These are phyloP conservation scores for Saccharomyces pastorianus DNA, from an alignment of 1,139 yeast genomes.

Conservation along the genomic window DNA sequence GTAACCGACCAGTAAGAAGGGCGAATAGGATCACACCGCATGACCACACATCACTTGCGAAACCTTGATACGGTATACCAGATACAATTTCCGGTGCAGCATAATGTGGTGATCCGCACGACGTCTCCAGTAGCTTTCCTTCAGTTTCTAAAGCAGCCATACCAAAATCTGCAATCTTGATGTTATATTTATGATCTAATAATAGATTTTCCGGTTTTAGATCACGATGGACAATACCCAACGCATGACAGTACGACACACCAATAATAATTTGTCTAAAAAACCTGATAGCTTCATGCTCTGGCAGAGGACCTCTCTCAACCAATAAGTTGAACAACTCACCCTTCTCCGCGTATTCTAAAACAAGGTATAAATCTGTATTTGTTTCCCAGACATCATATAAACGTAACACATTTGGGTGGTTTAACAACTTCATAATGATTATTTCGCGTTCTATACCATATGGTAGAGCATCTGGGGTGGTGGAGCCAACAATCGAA, in stretches of 20 bases:
- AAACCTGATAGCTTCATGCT: slow-evolving; percentile 79
- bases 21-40: slow-evolving; percentile 96
- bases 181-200: slow-evolving; percentile 76
- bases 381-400: slow-evolving; percentile 98
- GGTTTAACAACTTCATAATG: slow-evolving; percentile 82
- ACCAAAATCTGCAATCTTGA: slow-evolving; percentile 96
- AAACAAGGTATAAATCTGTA: slow-evolving; percentile 79
- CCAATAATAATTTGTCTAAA: slow-evolving; percentile 91
- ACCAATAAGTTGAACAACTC: slow-evolving; percentile 88
- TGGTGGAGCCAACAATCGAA: slow-evolving; percentile 35
- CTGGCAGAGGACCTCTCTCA: slow-evolving; percentile 80
- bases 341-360: slow-evolving; percentile 97
- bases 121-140: slow-evolving; percentile 79
- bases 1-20: slow-evolving; percentile 84
- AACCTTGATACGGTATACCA: slow-evolving; percentile 90
- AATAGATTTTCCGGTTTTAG: slow-evolving; percentile 90
- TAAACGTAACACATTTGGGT: slow-evolving; percentile 89
- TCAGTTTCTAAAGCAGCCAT: slow-evolving; percentile 97
- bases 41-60: slow-evolving; percentile 97
- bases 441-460: slow-evolving; percentile 96
- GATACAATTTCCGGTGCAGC: slow-evolving; percentile 97
- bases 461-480: slow-evolving; percentile 64
- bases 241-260: slow-evolving; percentile 85
- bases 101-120: slow-evolving; percentile 97
- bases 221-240: slow-evolving; percentile 92